Evolutionary conservation across 1,284 basidiomycete species (phyloP).

Genomic region (Filobasidium uniguttulatum): DNA sequence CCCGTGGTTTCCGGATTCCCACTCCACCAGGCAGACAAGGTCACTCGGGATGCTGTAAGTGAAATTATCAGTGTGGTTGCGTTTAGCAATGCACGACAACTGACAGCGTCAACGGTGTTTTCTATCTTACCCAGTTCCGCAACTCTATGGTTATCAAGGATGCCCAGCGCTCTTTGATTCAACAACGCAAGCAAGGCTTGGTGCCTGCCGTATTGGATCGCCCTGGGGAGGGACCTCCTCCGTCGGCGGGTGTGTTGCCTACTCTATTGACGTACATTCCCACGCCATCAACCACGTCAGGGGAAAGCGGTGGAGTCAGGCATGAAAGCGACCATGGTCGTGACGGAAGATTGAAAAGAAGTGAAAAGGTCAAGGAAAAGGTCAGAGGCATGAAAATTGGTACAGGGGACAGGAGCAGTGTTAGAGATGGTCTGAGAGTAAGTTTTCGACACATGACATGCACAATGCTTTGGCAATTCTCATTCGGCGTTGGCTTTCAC

Average conservation of each 20-base stretch:
- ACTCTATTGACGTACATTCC: conserved; percentile 7
- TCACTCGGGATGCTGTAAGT: conserved; percentile 14
- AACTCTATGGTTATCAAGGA: conserved; percentile 13
- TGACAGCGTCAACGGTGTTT: background rate
- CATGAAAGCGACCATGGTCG: too few species aligned
- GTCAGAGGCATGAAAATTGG: conserved; percentile 10
- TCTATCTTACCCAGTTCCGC: conserved; percentile 6
- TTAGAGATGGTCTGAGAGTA: conserved; percentile 4
- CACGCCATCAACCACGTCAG: background rate
- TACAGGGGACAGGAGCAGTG: conserved; percentile 4
- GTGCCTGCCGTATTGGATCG: conserved; percentile 3
- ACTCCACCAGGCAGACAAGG: conserved; percentile 14
- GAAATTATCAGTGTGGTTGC: too few species aligned
- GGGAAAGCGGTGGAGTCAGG: conserved; percentile 7
- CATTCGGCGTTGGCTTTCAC: too few species aligned
- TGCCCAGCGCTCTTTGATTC: conserved; percentile 12
- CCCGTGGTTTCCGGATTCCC: conserved; percentile 16
- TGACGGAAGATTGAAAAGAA: too few species aligned
- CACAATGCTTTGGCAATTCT: background rate
- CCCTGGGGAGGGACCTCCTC: conserved; percentile 14
- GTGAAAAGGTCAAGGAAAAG: conserved; percentile 14
- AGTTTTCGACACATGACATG: too few species aligned
- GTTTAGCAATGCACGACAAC: too few species aligned
- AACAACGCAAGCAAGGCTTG: conserved; percentile 7
- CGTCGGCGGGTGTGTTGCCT: conserved; percentile 10